Conservation (phyloP, 306 rosid genomes). For the Biancaea sappan region DNA sequence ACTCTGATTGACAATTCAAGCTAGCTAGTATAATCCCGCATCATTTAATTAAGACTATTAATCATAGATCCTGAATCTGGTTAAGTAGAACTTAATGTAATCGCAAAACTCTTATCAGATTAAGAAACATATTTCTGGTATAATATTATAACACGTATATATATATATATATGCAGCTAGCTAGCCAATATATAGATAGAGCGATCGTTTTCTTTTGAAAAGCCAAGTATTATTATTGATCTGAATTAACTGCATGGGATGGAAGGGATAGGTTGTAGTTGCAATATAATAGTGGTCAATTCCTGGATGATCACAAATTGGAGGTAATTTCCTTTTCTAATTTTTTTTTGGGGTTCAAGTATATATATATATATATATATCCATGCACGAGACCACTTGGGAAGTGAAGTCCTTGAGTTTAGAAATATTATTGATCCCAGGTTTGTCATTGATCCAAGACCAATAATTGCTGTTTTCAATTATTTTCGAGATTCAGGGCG, state of each 20-base stretch:
- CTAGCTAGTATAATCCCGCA: not conserved
- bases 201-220: not conserved
- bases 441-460: conserved; percentile 31
- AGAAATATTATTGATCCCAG: conserved; percentile 46
- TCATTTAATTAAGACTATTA: not conserved
- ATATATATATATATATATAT: too few relatives aligned
- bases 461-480: conserved; percentile 20
- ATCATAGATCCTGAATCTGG: not conserved
- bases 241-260: not conserved
- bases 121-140: not conserved
- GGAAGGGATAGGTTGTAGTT: not conserved
- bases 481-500: not conserved
- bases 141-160: not conserved
- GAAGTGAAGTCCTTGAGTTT: conserved; percentile 43
- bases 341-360: too few relatives aligned
- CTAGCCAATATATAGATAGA: too few relatives aligned
- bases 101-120: not conserved
- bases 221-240: not conserved
- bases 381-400: conserved; percentile 38
- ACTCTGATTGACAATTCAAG: not conserved
- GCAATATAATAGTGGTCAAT: too few relatives aligned
- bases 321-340: not conserved
- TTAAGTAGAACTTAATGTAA: not conserved
- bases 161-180: not conserved
- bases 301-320: not conserved